phyloP scores from a whole-genome alignment of 331 rosid species.

The Quercus phellos region DNA sequence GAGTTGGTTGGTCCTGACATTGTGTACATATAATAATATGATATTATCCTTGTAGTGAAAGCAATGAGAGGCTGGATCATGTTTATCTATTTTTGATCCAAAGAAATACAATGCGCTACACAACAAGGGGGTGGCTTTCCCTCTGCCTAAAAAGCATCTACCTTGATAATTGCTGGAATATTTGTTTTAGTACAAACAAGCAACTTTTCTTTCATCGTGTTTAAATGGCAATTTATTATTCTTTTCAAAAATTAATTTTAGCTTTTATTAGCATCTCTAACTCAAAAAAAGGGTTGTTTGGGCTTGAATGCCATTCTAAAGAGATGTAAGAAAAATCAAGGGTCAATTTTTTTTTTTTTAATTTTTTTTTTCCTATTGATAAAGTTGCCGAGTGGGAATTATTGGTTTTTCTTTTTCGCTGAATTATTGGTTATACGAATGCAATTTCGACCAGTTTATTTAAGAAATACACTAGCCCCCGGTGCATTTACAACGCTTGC shows the following conservation, averaged over 20 bases:
- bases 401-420: not conserved
- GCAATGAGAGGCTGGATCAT: not conserved
- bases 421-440: too few relatives aligned
- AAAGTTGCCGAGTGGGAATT: not conserved
- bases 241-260: too few relatives aligned
- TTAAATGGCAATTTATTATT: too few relatives aligned
- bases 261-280: too few relatives aligned
- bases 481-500: too few relatives aligned
- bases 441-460: too few relatives aligned
- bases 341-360: not conserved
- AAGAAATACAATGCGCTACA: not conserved
- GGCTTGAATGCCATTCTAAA: not conserved
- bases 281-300: too few relatives aligned
- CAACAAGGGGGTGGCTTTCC: slow-evolving; percentile 3
- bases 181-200: not conserved
- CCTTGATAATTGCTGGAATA: not conserved
- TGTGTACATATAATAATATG: not conserved
- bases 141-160: not conserved
- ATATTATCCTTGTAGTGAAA: not conserved
- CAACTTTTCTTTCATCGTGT: too few relatives aligned
- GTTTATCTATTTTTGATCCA: not conserved
- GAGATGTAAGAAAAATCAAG: not conserved
- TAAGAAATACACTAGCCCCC: too few relatives aligned
- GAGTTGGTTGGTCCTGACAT: slow-evolving; percentile 24
- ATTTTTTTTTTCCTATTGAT: not conserved